Evolutionary conservation across 371 early-diverging fungal species (phyloP), one percentile per base, ranked within the genome.

Genomic region (Enteropsectra breve): DNA sequence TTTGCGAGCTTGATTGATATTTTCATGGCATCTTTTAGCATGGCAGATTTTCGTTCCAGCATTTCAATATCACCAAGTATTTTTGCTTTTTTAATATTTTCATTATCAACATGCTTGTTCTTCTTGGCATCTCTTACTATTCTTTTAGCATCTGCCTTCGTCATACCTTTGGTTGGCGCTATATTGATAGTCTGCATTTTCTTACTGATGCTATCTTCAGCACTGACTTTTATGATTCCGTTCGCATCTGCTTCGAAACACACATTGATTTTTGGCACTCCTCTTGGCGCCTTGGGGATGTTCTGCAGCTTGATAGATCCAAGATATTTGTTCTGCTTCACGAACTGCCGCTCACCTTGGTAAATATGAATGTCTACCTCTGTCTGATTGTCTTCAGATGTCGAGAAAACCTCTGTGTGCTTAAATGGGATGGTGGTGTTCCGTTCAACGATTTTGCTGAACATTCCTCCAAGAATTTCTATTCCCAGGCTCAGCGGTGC

Each of bases 341-440:
- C 88, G 37, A 94, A 83, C 77, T 91, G 89, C 83, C 94, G 88
- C 84, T 96, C 97, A 70, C 98, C 98, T 81, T 97, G 96, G 86
- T 86, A 95, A 37, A 97, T 91, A 78, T 85, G 87, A 76, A 97
- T 91, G 68, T 90, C 88, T 59, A 97, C 96, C 63, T 89, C 88
- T 29, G 91, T 91, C 81, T 97, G 98, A 26, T 91, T 91, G 80
- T 97, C 96, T 55, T 94, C 93, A 8, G 94, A 93, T 21, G 98
- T 97, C 60, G 95, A 92, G 86, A 97, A 97, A 58, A 87, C 85
- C 80, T 94, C 93, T n/a, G 90, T 86, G 83, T 93, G 92, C 83
- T 93, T 97, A 77, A 92, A 92, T 34, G 98, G 97, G 68, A 95
- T 91, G 26, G 96, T 92, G 37, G 95, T 93, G 84, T 97, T 96